Base-by-base conservation (phyloP, 352 stramenopile species). In the Pythium aquatile region DNA sequence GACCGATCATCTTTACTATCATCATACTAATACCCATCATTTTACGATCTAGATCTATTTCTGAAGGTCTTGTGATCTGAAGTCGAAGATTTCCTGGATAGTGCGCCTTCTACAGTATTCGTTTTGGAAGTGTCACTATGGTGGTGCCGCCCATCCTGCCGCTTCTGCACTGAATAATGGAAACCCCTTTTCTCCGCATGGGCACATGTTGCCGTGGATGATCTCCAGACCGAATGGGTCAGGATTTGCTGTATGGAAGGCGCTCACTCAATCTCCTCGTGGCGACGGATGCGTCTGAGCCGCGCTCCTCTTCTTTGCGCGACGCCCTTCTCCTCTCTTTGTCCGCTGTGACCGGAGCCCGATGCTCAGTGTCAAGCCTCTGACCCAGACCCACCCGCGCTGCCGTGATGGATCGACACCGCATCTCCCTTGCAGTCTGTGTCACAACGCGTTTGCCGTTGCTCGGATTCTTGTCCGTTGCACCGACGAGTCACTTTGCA, bases 401-500 rank as follows among this genome's bases (percentile, higher is more conserved):
- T 49, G 42, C 17, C 3, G 14, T 47, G 40, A 47, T 17, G 37
- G 37, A n/a, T 42, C 37, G 11, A 13, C 10, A n/a, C 14, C 32
- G 32, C 32, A 35, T 35, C 32, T 35, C 32, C 32, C 32, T 35
- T 35, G 5, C 32, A 9, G 5, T 10, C 37, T 42, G 37, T 42
- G 37, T 42, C 37, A 42, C 30, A 44, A 26, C 53, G 13, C 53
- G 29, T 33, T 32, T 61, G 30, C 46, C 30, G 51, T 48, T 44
- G 11, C 30, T 40, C 49, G 13, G 8, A 28, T 55, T 20, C n/a
- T 35, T 28, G 49, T 28, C 60, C 26, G 51, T 61, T 62, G 53
- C 44, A 35, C 33, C 35, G 26, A 32, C 30, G n/a, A 56, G 29
- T 68, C 68, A 72, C 51, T 75, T 72, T 59, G 68, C 64, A 75